Conservation (phyloP, 768 basidiomycete species). For the Boletus sp. region DNA sequence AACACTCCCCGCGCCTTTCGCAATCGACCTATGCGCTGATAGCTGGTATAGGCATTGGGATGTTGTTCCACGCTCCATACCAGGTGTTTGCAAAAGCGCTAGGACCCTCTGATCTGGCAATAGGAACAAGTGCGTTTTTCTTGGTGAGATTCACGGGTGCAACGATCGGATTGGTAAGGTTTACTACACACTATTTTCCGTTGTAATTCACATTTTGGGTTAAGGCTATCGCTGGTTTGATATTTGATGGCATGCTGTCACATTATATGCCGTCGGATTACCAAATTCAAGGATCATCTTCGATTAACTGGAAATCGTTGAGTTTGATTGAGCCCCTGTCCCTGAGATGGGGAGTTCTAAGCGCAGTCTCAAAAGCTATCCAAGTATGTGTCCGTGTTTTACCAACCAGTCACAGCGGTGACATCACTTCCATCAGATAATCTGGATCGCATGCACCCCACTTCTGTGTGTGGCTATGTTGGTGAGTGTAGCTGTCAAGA, state of each 20-base stretch:
- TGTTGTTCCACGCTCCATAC: conserved; percentile 85
- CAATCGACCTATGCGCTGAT: conserved; percentile 65
- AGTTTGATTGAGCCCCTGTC: conserved; percentile 44
- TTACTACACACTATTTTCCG: not conserved
- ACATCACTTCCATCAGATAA: conserved; percentile 42
- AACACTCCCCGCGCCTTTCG: conserved; percentile 41
- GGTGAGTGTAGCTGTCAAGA: conserved; percentile 37
- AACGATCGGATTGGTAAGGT: conserved; percentile 72
- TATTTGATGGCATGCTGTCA: conserved; percentile 58
- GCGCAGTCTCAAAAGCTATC: conserved; percentile 59
- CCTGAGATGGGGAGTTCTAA: conserved; percentile 47
- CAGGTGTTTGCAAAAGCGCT: conserved; percentile 73
- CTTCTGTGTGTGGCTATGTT: conserved; percentile 64
- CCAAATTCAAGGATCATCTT: conserved; percentile 38
- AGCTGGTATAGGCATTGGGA: conserved; percentile 75
- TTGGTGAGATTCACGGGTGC: conserved; percentile 85
- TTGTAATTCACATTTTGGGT: conserved; percentile 16
- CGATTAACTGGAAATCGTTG: conserved; percentile 55
- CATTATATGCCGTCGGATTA: conserved; percentile 49
- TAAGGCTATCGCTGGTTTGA: conserved; percentile 74
- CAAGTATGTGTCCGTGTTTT: conserved; percentile 42
- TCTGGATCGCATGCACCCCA: conserved; percentile 75
- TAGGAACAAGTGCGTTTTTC: conserved; percentile 85
- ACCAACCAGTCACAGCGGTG: not conserved
- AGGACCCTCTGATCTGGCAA: conserved; percentile 64